Percentiles rank a stretch among this genome's conserved stretches.
Evolutionary conservation across 768 basidiomycete genomes (phyloP).

Genomic region (Trametes maxima): DNA sequence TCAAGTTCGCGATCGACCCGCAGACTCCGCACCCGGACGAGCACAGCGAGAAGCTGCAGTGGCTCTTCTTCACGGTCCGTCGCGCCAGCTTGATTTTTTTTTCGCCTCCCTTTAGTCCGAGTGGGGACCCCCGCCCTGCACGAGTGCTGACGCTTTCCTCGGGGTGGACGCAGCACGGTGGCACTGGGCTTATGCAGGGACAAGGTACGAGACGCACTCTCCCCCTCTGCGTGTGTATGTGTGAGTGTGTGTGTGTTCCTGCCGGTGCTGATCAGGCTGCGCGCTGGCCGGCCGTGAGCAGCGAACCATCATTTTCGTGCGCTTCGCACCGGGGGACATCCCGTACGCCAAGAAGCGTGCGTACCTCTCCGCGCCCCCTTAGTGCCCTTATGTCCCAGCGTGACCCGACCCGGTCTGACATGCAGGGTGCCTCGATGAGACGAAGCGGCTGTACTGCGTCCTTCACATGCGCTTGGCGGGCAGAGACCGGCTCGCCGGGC

Average conservation of each 20-base stretch:
- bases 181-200: slow-evolving; percentile 82
- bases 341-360: slow-evolving; percentile 67
- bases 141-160: neutral
- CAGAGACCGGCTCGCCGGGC: slow-evolving; percentile 78
- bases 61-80: slow-evolving; percentile 80
- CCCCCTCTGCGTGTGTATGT: neutral
- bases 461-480: slow-evolving; percentile 68
- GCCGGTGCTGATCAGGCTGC: neutral
- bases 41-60: slow-evolving; percentile 74
- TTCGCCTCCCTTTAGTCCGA: no score
- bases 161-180: slow-evolving; percentile 59
- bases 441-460: slow-evolving; percentile 64
- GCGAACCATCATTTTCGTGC: slow-evolving; percentile 71
- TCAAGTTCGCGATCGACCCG: slow-evolving; percentile 65
- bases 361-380: slow-evolving; percentile 20
- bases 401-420: slow-evolving; percentile 2
- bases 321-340: slow-evolving; percentile 63
- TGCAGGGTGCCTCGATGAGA: slow-evolving; percentile 77
- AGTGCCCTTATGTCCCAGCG: neutral
- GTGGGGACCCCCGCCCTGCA: no score
- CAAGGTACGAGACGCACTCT: slow-evolving; percentile 42
- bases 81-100: no score
- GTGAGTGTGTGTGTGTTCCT: neutral
- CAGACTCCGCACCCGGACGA: slow-evolving; percentile 51
- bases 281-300: neutral